A percentile compares a stretch with the other conserved stretches of the same genome.
phyloP scores from a whole-genome alignment of 2,329 filamentous ascomycete genomes.

The Neonectria coccinea region DNA sequence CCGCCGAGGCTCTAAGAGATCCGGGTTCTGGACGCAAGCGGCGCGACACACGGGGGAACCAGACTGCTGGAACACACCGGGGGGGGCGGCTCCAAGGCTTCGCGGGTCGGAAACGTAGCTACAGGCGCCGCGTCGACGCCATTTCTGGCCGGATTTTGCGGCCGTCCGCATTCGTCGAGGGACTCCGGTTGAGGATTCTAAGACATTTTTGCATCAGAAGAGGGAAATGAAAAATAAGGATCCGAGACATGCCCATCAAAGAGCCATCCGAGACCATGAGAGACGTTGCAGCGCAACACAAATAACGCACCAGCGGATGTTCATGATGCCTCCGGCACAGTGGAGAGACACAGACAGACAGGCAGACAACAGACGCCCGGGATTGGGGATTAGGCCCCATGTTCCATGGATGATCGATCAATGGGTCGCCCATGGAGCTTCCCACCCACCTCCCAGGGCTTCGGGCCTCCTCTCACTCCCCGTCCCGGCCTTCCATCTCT shows the following conservation, averaged over 20 bases:
- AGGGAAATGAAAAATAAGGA: neutral
- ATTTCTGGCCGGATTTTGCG: constrained; percentile 13
- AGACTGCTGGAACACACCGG: constrained; percentile 12
- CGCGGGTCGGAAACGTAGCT: constrained; percentile 2
- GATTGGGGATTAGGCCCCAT: neutral
- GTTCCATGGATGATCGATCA: constrained; percentile 20
- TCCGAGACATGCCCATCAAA: neutral
- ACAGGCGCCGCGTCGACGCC: constrained; percentile 11
- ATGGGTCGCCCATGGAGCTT: constrained; percentile 9
- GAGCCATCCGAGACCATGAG: neutral
- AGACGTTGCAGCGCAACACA: neutral
- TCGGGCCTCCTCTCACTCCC: constrained; percentile 16
- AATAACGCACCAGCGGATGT: neutral
- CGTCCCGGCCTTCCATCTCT: constrained; percentile 18
- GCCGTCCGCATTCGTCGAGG: constrained; percentile 3
- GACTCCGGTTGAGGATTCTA: neutral
- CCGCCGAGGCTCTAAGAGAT: constrained; percentile 11
- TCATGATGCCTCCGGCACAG: neutral
- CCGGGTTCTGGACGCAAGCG: neutral
- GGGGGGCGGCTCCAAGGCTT: neutral
- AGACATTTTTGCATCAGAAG: neutral
- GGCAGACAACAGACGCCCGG: too few relatives aligned
- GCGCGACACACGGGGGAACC: neutral
- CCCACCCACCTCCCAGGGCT: constrained; percentile 3
- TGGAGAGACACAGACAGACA: too few relatives aligned